Evolutionary conservation across 805 yeast genomes (phyloP), one percentile per base, ranked within the genome.

Genomic region (Candida railenensis): DNA sequence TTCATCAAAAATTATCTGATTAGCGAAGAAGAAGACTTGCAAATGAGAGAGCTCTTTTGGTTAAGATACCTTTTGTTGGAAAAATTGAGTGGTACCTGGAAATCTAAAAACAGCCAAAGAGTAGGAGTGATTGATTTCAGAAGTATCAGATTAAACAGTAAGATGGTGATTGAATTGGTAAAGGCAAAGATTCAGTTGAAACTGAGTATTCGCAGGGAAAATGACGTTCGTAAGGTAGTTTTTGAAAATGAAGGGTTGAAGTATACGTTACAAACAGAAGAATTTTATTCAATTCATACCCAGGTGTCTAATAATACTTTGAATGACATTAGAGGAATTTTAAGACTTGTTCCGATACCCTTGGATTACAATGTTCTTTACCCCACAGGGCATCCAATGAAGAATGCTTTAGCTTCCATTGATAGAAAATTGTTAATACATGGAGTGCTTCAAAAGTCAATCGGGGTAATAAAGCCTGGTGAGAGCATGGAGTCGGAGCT

Each of bases 1-100:
- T 87, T 81, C 58, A 74, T 88, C 16, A 74, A 81, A 30, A 85
- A 80, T 55, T 68, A 73, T 49, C 78, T 68, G 49, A 68, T 78
- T 4, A 70, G 80, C 0, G 77, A 73, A 41, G 82, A 79, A 8
- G 89, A 87, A 49, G 83, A 77, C 32, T 55, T 55, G 38, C 77
- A 71, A 44, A 77, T 81, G 65, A 73, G 81, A 47, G 83, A 82
- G 50, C 67, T 79, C 2, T 94, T 90, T 62, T 92, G 99, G 99
- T 78, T 86, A 51, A 68, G 96, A 47, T 82, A 85, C 47, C 75
- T 76, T 49, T 61, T 94, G 1, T 66, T 92, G 44, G 71, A 76
- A 40, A 68, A 70, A 14, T 54, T 94, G 3, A 61, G 66, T 2
- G 96, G 96, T 2, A 55, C 62, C 2, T 92, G 99, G 99, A 56